These are phyloP conservation scores for Epichloe sibirici DNA, from an alignment of 2,329 filamentous ascomycete species.

Conservation along the genomic window DNA sequence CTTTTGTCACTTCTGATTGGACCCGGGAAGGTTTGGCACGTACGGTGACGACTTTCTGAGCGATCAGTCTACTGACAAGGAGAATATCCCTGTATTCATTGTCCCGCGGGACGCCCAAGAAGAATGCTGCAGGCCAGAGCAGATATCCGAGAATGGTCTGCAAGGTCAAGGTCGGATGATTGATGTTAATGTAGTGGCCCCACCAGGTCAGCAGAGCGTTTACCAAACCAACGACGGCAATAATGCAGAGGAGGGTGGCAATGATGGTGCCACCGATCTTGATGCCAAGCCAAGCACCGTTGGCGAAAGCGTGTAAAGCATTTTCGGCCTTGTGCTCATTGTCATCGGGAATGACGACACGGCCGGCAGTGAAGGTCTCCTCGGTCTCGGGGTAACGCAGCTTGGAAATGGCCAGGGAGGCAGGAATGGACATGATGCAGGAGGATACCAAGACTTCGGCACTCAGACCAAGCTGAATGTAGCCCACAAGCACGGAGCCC, in stretches of 20 bases:
- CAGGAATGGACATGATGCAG: conserved; percentile 92
- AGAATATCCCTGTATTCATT: conserved; percentile 49
- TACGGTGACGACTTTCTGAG: conserved; percentile 67
- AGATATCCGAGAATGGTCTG: conserved; percentile 67
- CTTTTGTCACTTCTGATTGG: no score
- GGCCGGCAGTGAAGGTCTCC: conserved; percentile 71
- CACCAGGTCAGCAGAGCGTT: conserved; percentile 76
- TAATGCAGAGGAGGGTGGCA: conserved; percentile 69
- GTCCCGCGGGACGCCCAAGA: conserved; percentile 66
- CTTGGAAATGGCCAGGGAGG: conserved; percentile 80
- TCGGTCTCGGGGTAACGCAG: conserved; percentile 81
- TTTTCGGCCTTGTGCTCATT: conserved; percentile 67
- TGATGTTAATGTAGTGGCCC: conserved; percentile 66
- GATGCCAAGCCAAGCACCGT: conserved; percentile 73
- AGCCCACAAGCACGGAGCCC: conserved; percentile 74
- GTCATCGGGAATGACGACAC: conserved; percentile 69
- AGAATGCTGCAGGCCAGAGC: conserved; percentile 65
- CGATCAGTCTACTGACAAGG: conserved; percentile 67
- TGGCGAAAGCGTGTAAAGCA: conserved; percentile 71
- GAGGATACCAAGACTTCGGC: conserved; percentile 77
- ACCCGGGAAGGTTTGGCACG: conserved; percentile 14
- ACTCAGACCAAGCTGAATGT: conserved; percentile 74
- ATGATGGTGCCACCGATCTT: conserved; percentile 80
- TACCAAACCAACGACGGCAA: conserved; percentile 60
- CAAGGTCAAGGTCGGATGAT: conserved; percentile 54